Base-by-base conservation (phyloP, 176 grass and related monocot species). In the Eleusine indica region DNA sequence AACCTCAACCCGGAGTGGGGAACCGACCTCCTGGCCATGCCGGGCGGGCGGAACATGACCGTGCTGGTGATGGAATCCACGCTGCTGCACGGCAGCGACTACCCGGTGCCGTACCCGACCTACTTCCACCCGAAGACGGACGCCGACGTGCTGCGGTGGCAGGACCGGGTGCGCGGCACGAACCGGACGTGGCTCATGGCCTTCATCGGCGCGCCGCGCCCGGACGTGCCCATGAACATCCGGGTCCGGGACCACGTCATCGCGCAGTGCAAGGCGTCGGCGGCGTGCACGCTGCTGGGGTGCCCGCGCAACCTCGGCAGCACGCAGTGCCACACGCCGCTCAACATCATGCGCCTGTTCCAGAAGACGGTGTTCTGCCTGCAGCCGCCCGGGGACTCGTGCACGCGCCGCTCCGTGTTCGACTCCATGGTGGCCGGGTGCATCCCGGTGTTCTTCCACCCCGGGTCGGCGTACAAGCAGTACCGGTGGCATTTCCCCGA, bases 41-140 rank as follows among this genome's bases (percentile, higher is more conserved):
- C 89, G 9, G 89, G 71, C 6, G 74, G 63, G 4, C 85, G 81
- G 63, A 83, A 94, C 71, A 94, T 94, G 92, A 52, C 81, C 19
- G 90, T 92, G 69, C 76, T 94, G 29, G 87, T 87, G 6, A 75
- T 93, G 40, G 92, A 94, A 39, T 89, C 84, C 14, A 82, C 89
- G 29, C 76, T 83, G 5, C 61, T 80, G 52, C 39, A 82, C 35
- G 68, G 54, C 18, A 71, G 25, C 37, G 93, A 90, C 66, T 86
- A 86, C 60, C 65, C 86, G 14, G 86, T 95, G 41, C 93, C 93
- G 17, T 95, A 92, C 80, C 93, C 89, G 48, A 94, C 93, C 29
- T 92, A 91, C 80, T 94, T 94, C 83, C 93, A 92, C 84, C 93
- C 93, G 5, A 81, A 79, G 46, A 83, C 77, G 0, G 87, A 95